Conservation (phyloP, 2,329 filamentous ascomycete genomes). For the Alternaria rosae region DNA sequence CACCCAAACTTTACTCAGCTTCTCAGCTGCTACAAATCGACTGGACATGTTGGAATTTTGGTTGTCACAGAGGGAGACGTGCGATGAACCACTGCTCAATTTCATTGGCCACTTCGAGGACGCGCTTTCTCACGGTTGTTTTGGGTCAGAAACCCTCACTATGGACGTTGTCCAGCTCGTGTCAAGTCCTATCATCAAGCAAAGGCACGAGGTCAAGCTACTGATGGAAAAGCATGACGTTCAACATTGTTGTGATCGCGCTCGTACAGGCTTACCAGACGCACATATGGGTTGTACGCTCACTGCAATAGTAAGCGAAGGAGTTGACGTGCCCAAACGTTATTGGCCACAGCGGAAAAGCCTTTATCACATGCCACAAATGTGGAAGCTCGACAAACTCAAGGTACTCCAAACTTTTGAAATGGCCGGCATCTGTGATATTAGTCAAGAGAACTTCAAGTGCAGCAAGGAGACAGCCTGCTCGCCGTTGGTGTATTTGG, state of each 20-base stretch:
- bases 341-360: not conserved
- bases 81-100: not conserved
- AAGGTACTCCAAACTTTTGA: rapidly evolving
- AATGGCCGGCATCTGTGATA: not conserved
- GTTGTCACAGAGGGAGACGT: not conserved
- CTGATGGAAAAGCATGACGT: not conserved
- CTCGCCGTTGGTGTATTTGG: not conserved
- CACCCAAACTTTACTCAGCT: rapidly evolving
- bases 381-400: rapidly evolving
- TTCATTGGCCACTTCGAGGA: not conserved
- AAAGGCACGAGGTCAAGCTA: not conserved
- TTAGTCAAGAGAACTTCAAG: not conserved
- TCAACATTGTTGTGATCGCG: not conserved
- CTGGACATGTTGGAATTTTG: not conserved
- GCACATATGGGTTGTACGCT: not conserved
- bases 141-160: too few relatives aligned
- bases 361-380: not conserved
- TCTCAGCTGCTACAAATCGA: not conserved
- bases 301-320: not conserved
- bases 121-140: too few relatives aligned
- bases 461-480: not conserved
- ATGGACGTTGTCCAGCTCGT: not conserved
- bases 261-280: not conserved
- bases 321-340: rapidly evolving
- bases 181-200: rapidly evolving